phyloP scores from a whole-genome alignment of 2,329 filamentous ascomycete genomes.

The Verticillium nonalfalfae region DNA sequence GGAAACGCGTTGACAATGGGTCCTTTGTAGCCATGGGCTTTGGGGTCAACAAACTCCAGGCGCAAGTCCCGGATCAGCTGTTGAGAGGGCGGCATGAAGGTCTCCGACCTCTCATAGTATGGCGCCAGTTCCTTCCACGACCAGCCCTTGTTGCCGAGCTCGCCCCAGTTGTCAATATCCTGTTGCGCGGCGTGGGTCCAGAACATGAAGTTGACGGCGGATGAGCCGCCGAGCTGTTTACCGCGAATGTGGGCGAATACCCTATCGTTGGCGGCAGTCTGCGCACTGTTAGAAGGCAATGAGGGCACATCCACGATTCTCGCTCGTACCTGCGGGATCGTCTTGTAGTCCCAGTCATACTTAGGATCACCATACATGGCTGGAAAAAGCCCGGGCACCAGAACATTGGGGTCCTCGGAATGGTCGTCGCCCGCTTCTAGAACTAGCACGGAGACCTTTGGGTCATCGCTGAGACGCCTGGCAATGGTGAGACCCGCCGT shows the following conservation, averaged over 20 bases:
- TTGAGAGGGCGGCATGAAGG: conserved; percentile 6
- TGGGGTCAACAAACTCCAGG: conserved; percentile 1
- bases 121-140: conserved; percentile 36
- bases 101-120: conserved; percentile 9
- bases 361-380: conserved; percentile 13
- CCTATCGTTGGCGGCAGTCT: conserved; percentile 4
- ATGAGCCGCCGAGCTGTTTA: conserved; percentile 51
- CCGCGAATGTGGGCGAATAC: conserved; percentile 8
- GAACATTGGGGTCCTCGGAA: conserved; percentile 8
- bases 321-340: conserved; percentile 11
- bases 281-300: neutral
- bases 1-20: conserved; percentile 5
- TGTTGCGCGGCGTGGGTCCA: conserved; percentile 37
- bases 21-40: conserved; percentile 2
- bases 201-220: conserved; percentile 54
- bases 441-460: conserved; percentile 3
- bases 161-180: conserved; percentile 51
- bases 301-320: neutral
- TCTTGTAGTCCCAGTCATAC: conserved; percentile 15
- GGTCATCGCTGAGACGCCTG: conserved; percentile 18
- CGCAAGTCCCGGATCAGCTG: conserved; percentile 1
- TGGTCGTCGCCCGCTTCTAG: conserved; percentile 13
- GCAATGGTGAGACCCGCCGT: conserved; percentile 28
- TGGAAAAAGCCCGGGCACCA: conserved; percentile 11
- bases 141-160: conserved; percentile 53